A percentile compares a stretch with the other conserved stretches of the same genome.
phyloP scores from a whole-genome alignment of 2,329 filamentous ascomycete genomes.

The Pseudophaeomoniella oleicola region DNA sequence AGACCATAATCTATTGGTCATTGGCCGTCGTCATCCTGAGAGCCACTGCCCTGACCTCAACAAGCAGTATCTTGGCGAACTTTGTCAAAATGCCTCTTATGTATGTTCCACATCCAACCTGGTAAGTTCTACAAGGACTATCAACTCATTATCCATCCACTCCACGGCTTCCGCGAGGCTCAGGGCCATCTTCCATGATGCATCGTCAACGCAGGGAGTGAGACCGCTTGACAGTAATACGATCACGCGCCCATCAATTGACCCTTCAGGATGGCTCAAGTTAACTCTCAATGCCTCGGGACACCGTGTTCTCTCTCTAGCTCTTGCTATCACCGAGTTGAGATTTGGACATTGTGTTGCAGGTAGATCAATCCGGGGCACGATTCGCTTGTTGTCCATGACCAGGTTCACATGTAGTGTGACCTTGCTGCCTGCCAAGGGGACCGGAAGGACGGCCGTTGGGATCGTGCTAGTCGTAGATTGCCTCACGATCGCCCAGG shows the following conservation, averaged over 20 bases:
- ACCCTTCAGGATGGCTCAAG: too few relatives aligned
- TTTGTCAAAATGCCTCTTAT: too few relatives aligned
- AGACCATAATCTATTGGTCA: too few relatives aligned
- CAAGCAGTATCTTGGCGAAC: too few relatives aligned
- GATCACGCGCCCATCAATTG: too few relatives aligned
- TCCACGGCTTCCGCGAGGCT: constrained; percentile 26
- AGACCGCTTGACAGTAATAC: too few relatives aligned
- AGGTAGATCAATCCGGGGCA: constrained; percentile 21
- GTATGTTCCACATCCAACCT: not conserved
- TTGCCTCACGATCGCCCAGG: not conserved
- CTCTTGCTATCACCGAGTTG: constrained; percentile 15
- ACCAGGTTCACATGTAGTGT: constrained; percentile 21
- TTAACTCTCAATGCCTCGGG: too few relatives aligned
- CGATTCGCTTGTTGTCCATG: constrained; percentile 22
- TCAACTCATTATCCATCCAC: constrained; percentile 32
- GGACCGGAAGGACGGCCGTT: not conserved
- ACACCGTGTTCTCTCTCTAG: too few relatives aligned
- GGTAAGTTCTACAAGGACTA: constrained; percentile 22
- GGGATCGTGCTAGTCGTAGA: not conserved
- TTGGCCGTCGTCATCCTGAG: too few relatives aligned
- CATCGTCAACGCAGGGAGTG: constrained; percentile 20
- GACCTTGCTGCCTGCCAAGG: constrained; percentile 1
- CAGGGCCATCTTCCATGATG: constrained; percentile 30
- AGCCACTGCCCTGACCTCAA: too few relatives aligned
- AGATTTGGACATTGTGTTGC: constrained; percentile 21